A percentile compares a stretch with the other conserved stretches of the same genome.
phyloP scores from a whole-genome alignment of 192 early-diverging fungal genomes.

The Piromyces finnis region DNA sequence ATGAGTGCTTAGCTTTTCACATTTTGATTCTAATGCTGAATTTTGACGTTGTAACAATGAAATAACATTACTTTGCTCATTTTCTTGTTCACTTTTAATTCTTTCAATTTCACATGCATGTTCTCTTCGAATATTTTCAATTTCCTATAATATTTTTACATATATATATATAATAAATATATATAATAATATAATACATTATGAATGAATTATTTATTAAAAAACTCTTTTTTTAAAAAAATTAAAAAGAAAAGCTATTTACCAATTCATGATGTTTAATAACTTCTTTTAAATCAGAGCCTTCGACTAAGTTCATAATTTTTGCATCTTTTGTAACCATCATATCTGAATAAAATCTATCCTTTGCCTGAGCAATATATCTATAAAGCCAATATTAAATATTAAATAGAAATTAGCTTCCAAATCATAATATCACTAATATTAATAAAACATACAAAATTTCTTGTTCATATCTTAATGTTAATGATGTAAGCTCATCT shows the following conservation, averaged over 20 bases:
- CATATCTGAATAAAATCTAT: conserved; percentile 45
- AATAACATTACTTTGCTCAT: conserved; percentile 32
- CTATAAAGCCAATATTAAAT: background rate
- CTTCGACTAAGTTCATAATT: conserved; percentile 44
- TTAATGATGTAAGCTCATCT: conserved; percentile 30
- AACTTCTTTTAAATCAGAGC: conserved; percentile 30
- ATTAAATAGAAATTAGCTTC: too few species aligned
- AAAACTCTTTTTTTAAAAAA: too few species aligned
- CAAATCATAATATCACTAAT: background rate
- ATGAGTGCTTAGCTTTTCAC: conserved; percentile 35
- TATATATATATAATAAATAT: background rate
- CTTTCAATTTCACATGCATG: conserved; percentile 35
- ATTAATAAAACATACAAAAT: conserved; percentile 11
- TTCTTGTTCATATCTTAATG: conserved; percentile 34
- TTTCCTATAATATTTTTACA: conserved; percentile 20
- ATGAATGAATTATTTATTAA: too few species aligned
- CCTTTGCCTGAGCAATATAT: conserved; percentile 43
- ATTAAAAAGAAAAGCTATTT: too few species aligned
- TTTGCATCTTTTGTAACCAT: conserved; percentile 49
- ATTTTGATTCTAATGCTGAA: conserved; percentile 29
- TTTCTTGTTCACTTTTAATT: conserved; percentile 38
- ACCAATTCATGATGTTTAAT: conserved; percentile 47
- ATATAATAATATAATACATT: background rate
- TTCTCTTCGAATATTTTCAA: conserved; percentile 36
- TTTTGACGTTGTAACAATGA: conserved; percentile 38